phyloP scores from a whole-genome alignment of 2,329 filamentous ascomycete species.

The Colletotrichum sp. region DNA sequence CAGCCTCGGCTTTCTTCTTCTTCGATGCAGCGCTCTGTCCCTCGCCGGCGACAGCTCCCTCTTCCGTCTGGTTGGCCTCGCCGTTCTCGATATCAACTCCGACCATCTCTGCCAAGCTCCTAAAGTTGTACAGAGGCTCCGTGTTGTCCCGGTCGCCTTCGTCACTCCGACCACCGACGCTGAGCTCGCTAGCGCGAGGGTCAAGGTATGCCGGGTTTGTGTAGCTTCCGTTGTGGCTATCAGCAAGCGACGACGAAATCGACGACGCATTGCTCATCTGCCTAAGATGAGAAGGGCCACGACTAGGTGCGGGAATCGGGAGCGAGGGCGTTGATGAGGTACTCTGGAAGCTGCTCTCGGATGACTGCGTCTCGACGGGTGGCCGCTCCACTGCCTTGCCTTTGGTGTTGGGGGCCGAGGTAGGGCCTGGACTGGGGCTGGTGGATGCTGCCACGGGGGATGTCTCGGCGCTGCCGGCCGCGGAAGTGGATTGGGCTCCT shows the following conservation, averaged over 20 bases:
- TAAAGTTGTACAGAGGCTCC: slow-evolving; percentile 92
- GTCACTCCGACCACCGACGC: slow-evolving; percentile 51
- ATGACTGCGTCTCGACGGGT: slow-evolving; percentile 26
- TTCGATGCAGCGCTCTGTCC: slow-evolving; percentile 13
- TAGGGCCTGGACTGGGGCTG: slow-evolving; percentile 33
- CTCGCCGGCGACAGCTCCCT: slow-evolving; percentile 29
- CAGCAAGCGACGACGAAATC: slow-evolving; percentile 76
- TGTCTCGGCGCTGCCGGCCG: slow-evolving; percentile 16
- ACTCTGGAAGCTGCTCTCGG: slow-evolving; percentile 18
- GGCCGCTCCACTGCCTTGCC: slow-evolving; percentile 73
- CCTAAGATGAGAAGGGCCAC: slow-evolving; percentile 74
- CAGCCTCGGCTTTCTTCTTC: slow-evolving; percentile 38
- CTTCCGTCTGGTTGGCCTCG: slow-evolving; percentile 40
- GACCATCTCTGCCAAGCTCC: slow-evolving; percentile 85
- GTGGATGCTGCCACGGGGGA: slow-evolving; percentile 35
- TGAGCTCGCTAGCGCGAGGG: slow-evolving; percentile 60
- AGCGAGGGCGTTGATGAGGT: slow-evolving; percentile 43
- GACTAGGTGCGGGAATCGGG: slow-evolving; percentile 54
- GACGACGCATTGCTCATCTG: slow-evolving; percentile 90
- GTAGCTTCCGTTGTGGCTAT: slow-evolving; percentile 66
- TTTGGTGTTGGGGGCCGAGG: slow-evolving; percentile 54
- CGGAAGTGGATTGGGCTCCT: slow-evolving; percentile 33
- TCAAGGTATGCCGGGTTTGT: slow-evolving; percentile 41
- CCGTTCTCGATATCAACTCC: slow-evolving; percentile 64
- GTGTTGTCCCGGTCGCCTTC: slow-evolving; percentile 58